Conservation (phyloP, 768 basidiomycete genomes). For the Xanthoconium purpureum region DNA sequence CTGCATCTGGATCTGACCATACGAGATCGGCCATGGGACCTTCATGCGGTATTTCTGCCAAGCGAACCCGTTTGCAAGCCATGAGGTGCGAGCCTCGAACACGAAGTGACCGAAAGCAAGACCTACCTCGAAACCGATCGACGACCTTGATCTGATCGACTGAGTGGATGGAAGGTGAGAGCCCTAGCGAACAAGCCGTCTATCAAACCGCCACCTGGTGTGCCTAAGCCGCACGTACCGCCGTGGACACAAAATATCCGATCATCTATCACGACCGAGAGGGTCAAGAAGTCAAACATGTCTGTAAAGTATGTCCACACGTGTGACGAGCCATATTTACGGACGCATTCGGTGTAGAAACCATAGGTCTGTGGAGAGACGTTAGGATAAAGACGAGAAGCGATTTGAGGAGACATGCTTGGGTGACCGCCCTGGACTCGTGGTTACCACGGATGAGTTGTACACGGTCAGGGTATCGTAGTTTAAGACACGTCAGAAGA, state of each 20-base stretch:
- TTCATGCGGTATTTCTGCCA: slow-evolving; percentile 94
- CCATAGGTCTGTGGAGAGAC: slow-evolving; percentile 77
- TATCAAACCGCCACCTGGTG: slow-evolving; percentile 1
- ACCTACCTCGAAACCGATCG: slow-evolving; percentile 90
- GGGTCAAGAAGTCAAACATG: slow-evolving; percentile 98
- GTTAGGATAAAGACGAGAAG: slow-evolving; percentile 12
- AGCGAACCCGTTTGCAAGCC: slow-evolving; percentile 7
- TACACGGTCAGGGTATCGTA: slow-evolving; percentile 94
- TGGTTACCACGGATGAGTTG: slow-evolving; percentile 98
- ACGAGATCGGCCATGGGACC: slow-evolving; percentile 99
- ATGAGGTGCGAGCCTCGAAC: slow-evolving; percentile 24
- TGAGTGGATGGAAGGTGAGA: slow-evolving; percentile 97
- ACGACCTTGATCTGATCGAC: slow-evolving; percentile 99
- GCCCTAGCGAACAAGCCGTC: slow-evolving; percentile 46
- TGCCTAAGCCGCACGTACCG: slow-evolving; percentile 46
- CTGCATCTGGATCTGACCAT: slow-evolving; percentile 99
- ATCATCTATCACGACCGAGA: slow-evolving; percentile 98
- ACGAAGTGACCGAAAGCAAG: slow-evolving; percentile 17
- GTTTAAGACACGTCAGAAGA: slow-evolving; percentile 91
- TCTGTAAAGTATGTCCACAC: slow-evolving; percentile 99
- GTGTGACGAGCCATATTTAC: slow-evolving; percentile 93
- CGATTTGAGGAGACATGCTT: slow-evolving; percentile 53
- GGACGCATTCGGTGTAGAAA: slow-evolving; percentile 97
- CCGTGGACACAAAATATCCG: slow-evolving; percentile 99
- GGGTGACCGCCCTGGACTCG: slow-evolving; percentile 96